Conservation (phyloP, 176 grass and related monocot species). For the Musa acuminata region DNA sequence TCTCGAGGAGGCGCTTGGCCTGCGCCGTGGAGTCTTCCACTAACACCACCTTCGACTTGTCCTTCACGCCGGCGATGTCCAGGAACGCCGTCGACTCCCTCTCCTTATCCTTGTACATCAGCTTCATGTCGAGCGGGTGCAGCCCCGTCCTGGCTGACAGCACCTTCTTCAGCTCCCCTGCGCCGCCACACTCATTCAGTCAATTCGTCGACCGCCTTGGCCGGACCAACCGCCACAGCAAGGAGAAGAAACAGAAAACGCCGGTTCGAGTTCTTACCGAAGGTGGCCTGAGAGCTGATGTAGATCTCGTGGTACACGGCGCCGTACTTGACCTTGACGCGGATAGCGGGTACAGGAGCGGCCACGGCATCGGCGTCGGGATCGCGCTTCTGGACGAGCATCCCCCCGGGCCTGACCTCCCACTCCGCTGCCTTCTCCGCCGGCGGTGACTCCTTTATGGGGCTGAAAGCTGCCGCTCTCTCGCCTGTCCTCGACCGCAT, state of each 20-base stretch:
- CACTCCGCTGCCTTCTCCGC: constrained; percentile 45
- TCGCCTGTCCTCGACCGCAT: background rate
- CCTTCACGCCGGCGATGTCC: constrained; percentile 68
- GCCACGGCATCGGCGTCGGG: constrained; percentile 21
- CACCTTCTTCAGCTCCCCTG: constrained; percentile 80
- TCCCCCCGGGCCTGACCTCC: constrained; percentile 83
- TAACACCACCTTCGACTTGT: constrained; percentile 69
- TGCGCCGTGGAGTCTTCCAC: constrained; percentile 70
- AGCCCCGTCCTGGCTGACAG: constrained; percentile 51
- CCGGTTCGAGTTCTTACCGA: constrained; percentile 28
- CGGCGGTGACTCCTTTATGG: background rate
- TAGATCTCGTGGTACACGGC: constrained; percentile 90
- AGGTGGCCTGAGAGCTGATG: constrained; percentile 65
- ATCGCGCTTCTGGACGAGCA: constrained; percentile 80
- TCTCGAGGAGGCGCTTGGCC: constrained; percentile 69
- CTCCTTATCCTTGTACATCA: constrained; percentile 84
- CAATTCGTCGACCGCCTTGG: background rate
- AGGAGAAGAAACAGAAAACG: background rate
- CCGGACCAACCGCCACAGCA: background rate
- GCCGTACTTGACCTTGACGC: constrained; percentile 68
- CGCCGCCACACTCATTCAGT: background rate
- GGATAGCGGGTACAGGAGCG: constrained; percentile 64
- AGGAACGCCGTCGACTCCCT: constrained; percentile 67
- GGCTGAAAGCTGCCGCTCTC: background rate
- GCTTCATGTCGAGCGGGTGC: constrained; percentile 80